Evolutionary conservation across 805 yeast species (phyloP), one percentile per base, ranked within the genome.

Genomic region (Starmerella scarabaei): DNA sequence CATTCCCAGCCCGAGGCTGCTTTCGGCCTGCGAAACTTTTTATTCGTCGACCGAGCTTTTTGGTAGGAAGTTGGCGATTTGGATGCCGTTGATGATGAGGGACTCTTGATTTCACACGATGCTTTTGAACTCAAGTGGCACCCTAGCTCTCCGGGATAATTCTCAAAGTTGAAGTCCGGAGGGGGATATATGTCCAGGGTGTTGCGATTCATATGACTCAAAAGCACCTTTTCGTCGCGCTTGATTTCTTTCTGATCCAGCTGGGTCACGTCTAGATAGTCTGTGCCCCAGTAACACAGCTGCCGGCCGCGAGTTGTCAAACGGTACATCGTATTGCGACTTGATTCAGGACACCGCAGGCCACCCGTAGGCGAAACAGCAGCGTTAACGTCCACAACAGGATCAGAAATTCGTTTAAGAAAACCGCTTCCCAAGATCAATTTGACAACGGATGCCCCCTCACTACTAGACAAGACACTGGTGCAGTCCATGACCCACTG

Each of bases 401-500:
- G 24, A 16, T 41, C 50, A 2, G 16, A 14, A 5, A 56, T 38
- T 0, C 36, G 49, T 4, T 36, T 36, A 1, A 56, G 20, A n/a
- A 49, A 47, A 16, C 49, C 45, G 5, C 43, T 37, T 79, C 43
- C 74, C 1, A 51, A 18, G 18, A 56, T 41, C 14, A 38, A 30
- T 9, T 35, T 29, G 3, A 50, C 51, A 14, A 56, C 24, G 5
- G 34, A 19, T 2, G 41, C 23, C 6, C 49, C 54, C 33, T 55
- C 60, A 0, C 29, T 11, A 2, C 36, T 54, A 37, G 67, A 67
- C 48, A 75, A 56, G 1, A 77, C 64, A 52, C 82, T 91, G 1
- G 94, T 80, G 53, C 95, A 85, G 47, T 88, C 97, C 73, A 79
- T 68, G 5, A 88, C 53, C 94, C 94, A 88, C 53, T 85, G 95